phyloP scores from a whole-genome alignment of 352 stramenopile genomes.

The Phytophthora hibernalis region DNA sequence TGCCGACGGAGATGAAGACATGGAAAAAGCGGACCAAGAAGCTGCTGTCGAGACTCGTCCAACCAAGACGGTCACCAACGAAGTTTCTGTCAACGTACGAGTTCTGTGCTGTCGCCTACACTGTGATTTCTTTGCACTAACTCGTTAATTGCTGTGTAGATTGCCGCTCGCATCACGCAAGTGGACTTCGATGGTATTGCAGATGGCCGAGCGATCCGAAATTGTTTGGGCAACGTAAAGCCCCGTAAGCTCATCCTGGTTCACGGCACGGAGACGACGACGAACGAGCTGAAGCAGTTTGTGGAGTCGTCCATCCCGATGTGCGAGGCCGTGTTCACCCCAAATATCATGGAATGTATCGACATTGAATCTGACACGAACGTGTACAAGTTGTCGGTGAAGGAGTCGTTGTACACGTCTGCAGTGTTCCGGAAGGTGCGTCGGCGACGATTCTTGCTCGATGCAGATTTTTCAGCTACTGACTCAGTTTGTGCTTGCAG shows the following conservation, averaged over 20 bases:
- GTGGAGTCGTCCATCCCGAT: constrained; percentile 83
- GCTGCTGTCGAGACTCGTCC: constrained; percentile 66
- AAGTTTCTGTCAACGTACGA: constrained; percentile 69
- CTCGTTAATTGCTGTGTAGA: constrained; percentile 38
- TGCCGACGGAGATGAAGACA: constrained; percentile 68
- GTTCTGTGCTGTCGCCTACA: not conserved
- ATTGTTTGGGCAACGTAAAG: constrained; percentile 90
- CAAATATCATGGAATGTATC: constrained; percentile 89
- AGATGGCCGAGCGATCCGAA: constrained; percentile 87
- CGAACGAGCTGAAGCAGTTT: constrained; percentile 83
- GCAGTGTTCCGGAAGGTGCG: constrained; percentile 84
- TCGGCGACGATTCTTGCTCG: not conserved
- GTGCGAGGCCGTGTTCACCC: constrained; percentile 89
- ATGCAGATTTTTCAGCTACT: constrained; percentile 7
- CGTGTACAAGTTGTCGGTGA: constrained; percentile 90
- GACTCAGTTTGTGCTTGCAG: constrained; percentile 34
- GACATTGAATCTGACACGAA: constrained; percentile 92
- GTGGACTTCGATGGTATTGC: constrained; percentile 89
- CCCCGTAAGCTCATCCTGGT: constrained; percentile 90
- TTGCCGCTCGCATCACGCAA: constrained; percentile 76
- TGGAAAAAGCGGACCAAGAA: constrained; percentile 75
- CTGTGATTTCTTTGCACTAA: constrained; percentile 2
- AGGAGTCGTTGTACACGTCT: constrained; percentile 88
- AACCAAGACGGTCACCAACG: constrained; percentile 82
- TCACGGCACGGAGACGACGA: constrained; percentile 84